Conservation (phyloP, 805 yeast genomes). For the Kuraishia borneana region DNA sequence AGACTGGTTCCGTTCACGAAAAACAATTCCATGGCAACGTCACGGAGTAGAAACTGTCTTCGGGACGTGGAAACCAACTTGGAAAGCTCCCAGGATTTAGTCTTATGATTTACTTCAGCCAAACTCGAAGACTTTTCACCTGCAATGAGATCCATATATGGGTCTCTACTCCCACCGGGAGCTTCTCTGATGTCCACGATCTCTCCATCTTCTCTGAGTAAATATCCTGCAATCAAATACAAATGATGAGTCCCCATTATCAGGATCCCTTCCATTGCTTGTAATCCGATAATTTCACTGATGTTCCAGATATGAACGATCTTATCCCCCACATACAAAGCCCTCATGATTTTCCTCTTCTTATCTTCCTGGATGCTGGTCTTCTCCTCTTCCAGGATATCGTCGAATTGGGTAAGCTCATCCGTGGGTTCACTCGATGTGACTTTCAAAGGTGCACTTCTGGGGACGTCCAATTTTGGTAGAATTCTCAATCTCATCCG, state of each 20-base stretch:
- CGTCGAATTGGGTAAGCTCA: constrained; percentile 2
- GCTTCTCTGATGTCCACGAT: constrained; percentile 62
- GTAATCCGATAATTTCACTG: constrained; percentile 66
- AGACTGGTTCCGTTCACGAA: constrained; percentile 65
- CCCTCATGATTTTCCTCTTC: constrained; percentile 63
- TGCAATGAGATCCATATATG: constrained; percentile 53
- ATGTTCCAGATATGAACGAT: constrained; percentile 69
- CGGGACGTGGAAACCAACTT: constrained; percentile 57
- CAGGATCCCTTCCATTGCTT: constrained; percentile 62
- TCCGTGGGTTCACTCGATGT: neutral
- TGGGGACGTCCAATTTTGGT: constrained; percentile 1
- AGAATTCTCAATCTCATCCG: constrained; percentile 34
- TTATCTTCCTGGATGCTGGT: constrained; percentile 43
- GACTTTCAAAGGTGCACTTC: neutral
- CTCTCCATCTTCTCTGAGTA: constrained; percentile 38
- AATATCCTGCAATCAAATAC: constrained; percentile 62
- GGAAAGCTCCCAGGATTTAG: constrained; percentile 48
- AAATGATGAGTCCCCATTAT: constrained; percentile 56
- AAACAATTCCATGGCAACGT: constrained; percentile 71
- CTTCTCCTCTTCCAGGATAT: constrained; percentile 19
- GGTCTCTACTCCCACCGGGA: constrained; percentile 50
- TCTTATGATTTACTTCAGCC: constrained; percentile 26
- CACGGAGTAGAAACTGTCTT: constrained; percentile 66
- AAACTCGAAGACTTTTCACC: constrained; percentile 24
- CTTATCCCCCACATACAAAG: constrained; percentile 54